A percentile compares a stretch with the other conserved stretches of the same genome.
Conservation (phyloP, 192 early-diverging fungal genomes). For the Entomortierella lignicola region DNA sequence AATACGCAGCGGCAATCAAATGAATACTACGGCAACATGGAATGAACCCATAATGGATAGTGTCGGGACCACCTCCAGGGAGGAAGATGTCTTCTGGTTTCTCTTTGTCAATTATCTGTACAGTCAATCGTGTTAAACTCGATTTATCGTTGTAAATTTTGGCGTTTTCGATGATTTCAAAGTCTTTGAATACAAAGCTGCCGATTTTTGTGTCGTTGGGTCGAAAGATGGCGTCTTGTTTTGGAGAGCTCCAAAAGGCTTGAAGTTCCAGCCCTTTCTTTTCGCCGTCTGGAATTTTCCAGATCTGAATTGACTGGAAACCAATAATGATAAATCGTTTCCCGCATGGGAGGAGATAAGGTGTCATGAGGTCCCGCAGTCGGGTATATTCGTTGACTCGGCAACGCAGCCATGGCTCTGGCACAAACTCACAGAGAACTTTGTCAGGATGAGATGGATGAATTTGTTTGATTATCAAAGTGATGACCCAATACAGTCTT, state of each 20-base stretch:
- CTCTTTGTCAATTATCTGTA: neutral
- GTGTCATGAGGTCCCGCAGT: slow-evolving; percentile 13
- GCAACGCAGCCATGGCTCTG: slow-evolving; percentile 42
- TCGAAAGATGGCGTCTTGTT: too few species aligned
- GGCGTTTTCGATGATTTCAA: too few species aligned
- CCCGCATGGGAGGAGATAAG: slow-evolving; percentile 19
- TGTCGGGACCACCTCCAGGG: slow-evolving; percentile 2
- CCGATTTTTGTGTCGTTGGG: too few species aligned
- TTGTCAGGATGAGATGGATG: neutral
- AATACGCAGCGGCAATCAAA: slow-evolving; percentile 28
- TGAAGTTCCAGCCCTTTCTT: slow-evolving; percentile 20
- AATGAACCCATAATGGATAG: slow-evolving; percentile 3
- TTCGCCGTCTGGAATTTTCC: slow-evolving; percentile 23
- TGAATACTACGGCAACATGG: slow-evolving; percentile 36
- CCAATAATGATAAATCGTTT: slow-evolving; percentile 26
- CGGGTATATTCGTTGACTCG: slow-evolving; percentile 1
- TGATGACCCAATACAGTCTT: slow-evolving; percentile 25
- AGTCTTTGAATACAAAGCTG: too few species aligned
- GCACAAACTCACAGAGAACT: slow-evolving; percentile 33
- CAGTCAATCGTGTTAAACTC: too few species aligned
- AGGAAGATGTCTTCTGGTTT: slow-evolving; percentile 15
- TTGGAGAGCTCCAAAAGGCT: slow-evolving; percentile 51
- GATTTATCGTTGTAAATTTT: too few species aligned
- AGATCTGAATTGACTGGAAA: slow-evolving; percentile 33
- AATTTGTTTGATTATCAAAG: slow-evolving; percentile 16